Conservation (phyloP, 2,329 filamentous ascomycete genomes). For the Penicillium sp. region DNA sequence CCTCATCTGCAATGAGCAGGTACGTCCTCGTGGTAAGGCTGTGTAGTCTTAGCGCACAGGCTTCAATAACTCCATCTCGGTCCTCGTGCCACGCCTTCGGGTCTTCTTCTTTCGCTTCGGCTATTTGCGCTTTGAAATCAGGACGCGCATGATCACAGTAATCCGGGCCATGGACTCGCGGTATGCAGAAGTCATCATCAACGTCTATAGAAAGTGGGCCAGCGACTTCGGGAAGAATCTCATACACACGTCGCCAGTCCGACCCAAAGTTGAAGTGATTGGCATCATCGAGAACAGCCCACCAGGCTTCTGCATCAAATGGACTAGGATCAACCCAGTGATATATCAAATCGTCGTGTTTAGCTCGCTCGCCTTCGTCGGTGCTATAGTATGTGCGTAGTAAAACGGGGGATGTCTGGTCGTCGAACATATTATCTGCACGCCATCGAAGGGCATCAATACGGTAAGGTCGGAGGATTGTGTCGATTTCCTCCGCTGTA, state of each 20-base stretch:
- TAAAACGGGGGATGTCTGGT: slow-evolving; percentile 1
- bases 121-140: too few species aligned
- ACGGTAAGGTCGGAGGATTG: slow-evolving; percentile 11
- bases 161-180: not conserved
- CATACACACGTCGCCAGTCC: slow-evolving; percentile 8
- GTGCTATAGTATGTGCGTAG: slow-evolving; percentile 9
- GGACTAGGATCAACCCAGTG: not conserved
- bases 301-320: slow-evolving; percentile 2
- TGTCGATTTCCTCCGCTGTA: slow-evolving; percentile 9
- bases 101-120: not conserved
- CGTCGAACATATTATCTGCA: slow-evolving; percentile 2
- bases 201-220: not conserved
- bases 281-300: slow-evolving; percentile 5
- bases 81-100: not conserved
- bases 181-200: too few species aligned
- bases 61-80: not conserved
- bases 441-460: slow-evolving; percentile 2
- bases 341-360: slow-evolving; percentile 5
- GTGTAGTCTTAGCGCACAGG: not conserved
- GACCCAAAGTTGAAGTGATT: slow-evolving; percentile 8
- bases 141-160: not conserved
- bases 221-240: slow-evolving; percentile 10
- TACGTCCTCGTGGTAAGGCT: not conserved
- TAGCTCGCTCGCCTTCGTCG: not conserved
- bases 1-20: slow-evolving; percentile 5